Base-by-base conservation (phyloP, 257 asterid genomes). In the Penstemon newberryi region DNA sequence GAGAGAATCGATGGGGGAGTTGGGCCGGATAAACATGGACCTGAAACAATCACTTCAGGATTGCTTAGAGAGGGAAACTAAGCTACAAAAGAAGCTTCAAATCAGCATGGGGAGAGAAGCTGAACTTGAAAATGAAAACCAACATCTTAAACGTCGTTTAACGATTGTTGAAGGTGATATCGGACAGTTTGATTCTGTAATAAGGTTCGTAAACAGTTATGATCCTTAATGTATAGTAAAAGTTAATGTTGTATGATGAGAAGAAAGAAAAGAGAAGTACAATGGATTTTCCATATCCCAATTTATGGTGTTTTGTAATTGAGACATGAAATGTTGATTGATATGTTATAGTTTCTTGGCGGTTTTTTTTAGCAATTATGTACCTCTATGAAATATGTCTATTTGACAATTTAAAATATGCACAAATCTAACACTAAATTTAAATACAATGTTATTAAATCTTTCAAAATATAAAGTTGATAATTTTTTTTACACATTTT, bases 81-180 rank as follows among this genome's bases (percentile, higher is more conserved):
- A 54, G 50, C 73, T 71, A 12, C 60, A 41, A 3, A 44, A 54
- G 60, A 8, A 54, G 37, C 38, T 54, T 54, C 7, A 54, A 18
- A 38, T 8, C 4, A 13, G 60, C 60, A 15, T 13, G 37, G 4
- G 4, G 3, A 54, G 38, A 38, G 37, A 13, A 54, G 60, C 40
- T 54, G 60, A 54, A 8, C 60, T 54, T 5, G 38, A 52, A 2
- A 67, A 54, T 3, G 80, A 76, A 19, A 76, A 71, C 51, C 55
- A 53, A 50, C 61, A 33, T 4, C 11, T 76, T 73, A 76, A 71
- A 55, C 55, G 38, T 9, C 15, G 70, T 51, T 2, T 76, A 15
- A 7, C 61, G 1, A 5, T 70, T 43, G 70, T 40, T 46, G 73
- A 58, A 52, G 56, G 73, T 12, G 61, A 76, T 12, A 9, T 2